Conservation (phyloP, 495 filamentous ascomycete species). For the Aspergillus bridgeri region DNA sequence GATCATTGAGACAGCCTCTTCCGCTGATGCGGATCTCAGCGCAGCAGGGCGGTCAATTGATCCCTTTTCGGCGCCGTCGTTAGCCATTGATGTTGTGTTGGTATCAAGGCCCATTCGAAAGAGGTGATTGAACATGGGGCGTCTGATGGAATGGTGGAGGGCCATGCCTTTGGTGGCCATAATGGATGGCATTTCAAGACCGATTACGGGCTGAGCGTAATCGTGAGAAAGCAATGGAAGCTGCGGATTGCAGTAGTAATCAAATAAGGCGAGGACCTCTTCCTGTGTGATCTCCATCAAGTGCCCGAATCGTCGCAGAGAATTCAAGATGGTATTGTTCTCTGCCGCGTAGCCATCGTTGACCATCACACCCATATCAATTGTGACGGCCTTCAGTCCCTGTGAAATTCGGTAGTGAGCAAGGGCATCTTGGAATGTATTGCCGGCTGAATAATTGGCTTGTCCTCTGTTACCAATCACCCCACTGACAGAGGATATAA, state of each 20-base stretch:
- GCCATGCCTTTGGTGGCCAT: background rate
- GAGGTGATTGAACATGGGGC: slow-evolving; percentile 1
- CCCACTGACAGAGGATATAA: no score
- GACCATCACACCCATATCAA: slow-evolving; percentile 1
- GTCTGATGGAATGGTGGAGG: slow-evolving; percentile 1
- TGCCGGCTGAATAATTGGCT: no score
- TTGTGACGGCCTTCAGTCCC: background rate
- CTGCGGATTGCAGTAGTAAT: slow-evolving; percentile 2
- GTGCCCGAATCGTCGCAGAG: background rate
- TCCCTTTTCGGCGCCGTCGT: background rate
- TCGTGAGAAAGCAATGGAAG: background rate
- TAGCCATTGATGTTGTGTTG: background rate
- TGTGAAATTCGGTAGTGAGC: background rate
- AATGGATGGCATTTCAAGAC: background rate
- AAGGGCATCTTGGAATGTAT: no score
- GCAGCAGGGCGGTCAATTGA: background rate
- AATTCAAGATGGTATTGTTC: background rate
- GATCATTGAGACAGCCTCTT: background rate
- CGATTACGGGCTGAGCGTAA: background rate
- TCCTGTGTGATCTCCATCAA: background rate
- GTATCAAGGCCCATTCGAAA: background rate
- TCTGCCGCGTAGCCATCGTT: background rate
- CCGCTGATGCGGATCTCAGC: background rate
- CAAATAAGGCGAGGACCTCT: background rate
- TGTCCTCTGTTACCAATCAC: no score